Evolutionary conservation across 2,329 filamentous ascomycete genomes (phyloP).

Genomic region (Parascedosporium putredinis): DNA sequence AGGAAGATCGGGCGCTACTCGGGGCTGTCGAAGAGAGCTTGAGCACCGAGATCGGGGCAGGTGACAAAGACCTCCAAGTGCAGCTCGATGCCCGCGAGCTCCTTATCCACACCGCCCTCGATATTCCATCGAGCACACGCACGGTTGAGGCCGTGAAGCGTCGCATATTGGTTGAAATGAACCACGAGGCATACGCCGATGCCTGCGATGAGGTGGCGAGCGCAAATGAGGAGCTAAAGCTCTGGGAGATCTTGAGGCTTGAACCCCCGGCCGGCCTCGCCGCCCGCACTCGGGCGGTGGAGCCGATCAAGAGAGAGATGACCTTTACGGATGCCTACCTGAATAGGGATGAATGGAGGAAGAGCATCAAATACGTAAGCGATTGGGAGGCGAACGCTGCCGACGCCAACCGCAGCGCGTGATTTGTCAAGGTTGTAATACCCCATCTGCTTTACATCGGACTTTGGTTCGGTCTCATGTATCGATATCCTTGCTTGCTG

Average conservation of each 20-base stretch:
- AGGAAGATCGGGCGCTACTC: not conserved
- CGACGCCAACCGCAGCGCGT: not conserved
- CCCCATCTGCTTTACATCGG: too few relatives aligned
- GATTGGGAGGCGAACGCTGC: slow-evolving; percentile 30
- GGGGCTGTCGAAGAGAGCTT: slow-evolving; percentile 11
- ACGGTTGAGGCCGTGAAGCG: slow-evolving; percentile 24
- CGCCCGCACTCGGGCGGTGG: not conserved
- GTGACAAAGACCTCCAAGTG: too few relatives aligned
- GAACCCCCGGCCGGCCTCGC: not conserved
- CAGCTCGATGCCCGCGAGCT: slow-evolving; percentile 31
- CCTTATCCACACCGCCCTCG: slow-evolving; percentile 28
- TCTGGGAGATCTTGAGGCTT: slow-evolving; percentile 29
- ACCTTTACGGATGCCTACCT: slow-evolving; percentile 13
- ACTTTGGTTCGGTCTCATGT: too few relatives aligned
- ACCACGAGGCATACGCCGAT: slow-evolving; percentile 34
- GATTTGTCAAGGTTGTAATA: not conserved
- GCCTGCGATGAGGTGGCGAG: slow-evolving; percentile 28
- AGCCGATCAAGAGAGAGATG: not conserved
- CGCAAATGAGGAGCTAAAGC: slow-evolving; percentile 28
- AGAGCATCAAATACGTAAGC: slow-evolving; percentile 22
- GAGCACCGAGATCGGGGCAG: too few relatives aligned
- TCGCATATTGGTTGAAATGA: slow-evolving; percentile 29
- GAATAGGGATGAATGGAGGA: slow-evolving; percentile 28
- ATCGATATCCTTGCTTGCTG: too few relatives aligned
- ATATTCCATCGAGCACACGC: slow-evolving; percentile 26